Conservation (phyloP, 148 eudicot species). For the Vaccinium vitisidaea region DNA sequence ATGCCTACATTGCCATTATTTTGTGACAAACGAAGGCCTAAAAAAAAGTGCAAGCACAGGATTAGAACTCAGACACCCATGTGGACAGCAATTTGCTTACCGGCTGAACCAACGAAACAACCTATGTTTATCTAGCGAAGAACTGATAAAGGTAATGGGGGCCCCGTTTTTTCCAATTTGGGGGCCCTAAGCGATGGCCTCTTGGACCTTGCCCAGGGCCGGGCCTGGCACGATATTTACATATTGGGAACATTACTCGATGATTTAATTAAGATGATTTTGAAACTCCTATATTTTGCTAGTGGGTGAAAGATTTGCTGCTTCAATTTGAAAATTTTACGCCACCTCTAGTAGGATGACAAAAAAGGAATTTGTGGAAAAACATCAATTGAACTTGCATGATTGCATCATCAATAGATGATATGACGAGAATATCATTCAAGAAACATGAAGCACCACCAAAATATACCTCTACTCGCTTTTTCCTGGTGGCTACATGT, state of each 20-base stretch:
- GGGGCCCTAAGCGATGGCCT: no score
- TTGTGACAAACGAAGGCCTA: no score
- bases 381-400: not conserved
- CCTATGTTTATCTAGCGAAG: no score
- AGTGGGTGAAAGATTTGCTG: not conserved
- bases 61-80: no score
- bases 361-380: not conserved
- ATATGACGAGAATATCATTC: not conserved
- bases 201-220: no score
- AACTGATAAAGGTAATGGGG: no score
- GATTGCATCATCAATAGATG: not conserved
- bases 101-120: no score
- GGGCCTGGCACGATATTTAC: not conserved
- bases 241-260: not conserved
- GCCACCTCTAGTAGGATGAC: not conserved
- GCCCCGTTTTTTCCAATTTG: no score
- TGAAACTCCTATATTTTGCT: not conserved
- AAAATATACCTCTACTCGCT: conserved; percentile 64
- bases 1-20: no score
- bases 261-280: not conserved
- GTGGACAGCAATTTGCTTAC: no score
- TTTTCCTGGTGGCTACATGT: conserved; percentile 82
- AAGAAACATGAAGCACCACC: not conserved
- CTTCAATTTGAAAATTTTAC: not conserved
- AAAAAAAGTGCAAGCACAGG: no score